Evolutionary conservation across 306 rosid genomes (phyloP), one percentile per base, ranked within the genome.

Genomic region (Hippophae rhamnoides): DNA sequence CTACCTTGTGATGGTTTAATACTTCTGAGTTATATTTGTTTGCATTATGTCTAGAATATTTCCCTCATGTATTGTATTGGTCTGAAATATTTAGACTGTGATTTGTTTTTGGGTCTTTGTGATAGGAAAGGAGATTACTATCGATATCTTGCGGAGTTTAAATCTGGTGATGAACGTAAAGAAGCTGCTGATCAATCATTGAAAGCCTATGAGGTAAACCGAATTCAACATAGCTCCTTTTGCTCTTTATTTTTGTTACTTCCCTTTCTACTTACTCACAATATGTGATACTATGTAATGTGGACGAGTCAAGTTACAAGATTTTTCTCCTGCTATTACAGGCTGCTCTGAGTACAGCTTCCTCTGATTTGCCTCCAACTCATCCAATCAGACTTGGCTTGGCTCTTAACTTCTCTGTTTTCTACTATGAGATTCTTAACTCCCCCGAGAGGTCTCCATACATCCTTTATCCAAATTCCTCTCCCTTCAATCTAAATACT

Each of bases 321-420:
- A 40, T 60, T 52, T n/a, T 5, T 31, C 38, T 2, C 38, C 38
- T 10, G 67, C 13, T 50, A 48, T n/a, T 62, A 72, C 46, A 78
- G 82, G 73, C 64, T 61, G 82, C 79, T 12, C 40, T 56, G 50
- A 38, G 60, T 26, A 65, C 54, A 13, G 76, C 79, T 18, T 43
- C 72, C 27, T 57, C 82, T 66, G 85, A 80, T 66, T 64, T 82
- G 69, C 60, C 89, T 43, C 75, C 89, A 54, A 80, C 89, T 3
- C 85, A 82, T 69, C 85, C 86, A 31, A 75, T 80, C 51, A 75
- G 94, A 65, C 65, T 82, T 74, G 89, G 87, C 46, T 62, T 86
- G 71, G 87, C 89, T 48, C 69, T 82, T 72, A 82, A 86, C 75
- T 82, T 73, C 64, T 86, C 94, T 27, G 94, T 86, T 60, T 86